Base-by-base conservation (phyloP, 208 protist genomes). In the Herpetomonas tarakana region DNA sequence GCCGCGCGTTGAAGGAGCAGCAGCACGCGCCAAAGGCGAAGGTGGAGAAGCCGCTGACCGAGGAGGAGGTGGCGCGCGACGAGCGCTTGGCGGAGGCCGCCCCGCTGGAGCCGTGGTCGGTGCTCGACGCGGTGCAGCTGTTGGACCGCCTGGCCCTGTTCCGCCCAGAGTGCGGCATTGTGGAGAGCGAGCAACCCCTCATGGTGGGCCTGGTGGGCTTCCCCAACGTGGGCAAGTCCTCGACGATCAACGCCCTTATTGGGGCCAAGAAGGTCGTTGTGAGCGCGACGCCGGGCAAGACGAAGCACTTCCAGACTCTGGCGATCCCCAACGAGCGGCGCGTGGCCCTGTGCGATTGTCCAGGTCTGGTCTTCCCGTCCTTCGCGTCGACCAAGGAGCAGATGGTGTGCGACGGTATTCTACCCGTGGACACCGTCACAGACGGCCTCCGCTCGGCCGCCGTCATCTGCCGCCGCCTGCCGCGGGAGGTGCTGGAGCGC, bases 151-250 rank as follows among this genome's bases (percentile, higher is more conserved):
- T 96, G 2, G 79, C 83, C 11, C 51, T 83, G 30, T 75, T 86
- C 39, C 78, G 87, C n/a, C 31, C 41, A 4, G 53, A 68, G 46
- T 63, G 61, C 3, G 74, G 73, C 4, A 73, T 86, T 25, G 68
- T 55, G 6, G 63, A 76, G 27, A 55, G 57, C 39, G 69, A 80
- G 41, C 73, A 67, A 14, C 81, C 86, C 1, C 58, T 97, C 22
- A 89, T 96, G 72, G 81, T 98, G 1, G 97, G 97, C 31, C 74
- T 99, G 27, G 96, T 99, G 9, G 98, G 98, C 6, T 99, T 98
- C 82, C 98, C 98, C 0, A 99, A 99, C 74, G 98, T 99, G 27
- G 98, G 98, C 57, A 99, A 99, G 81, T 97, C 84, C 3, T 97
- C 88, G 24, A 99, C 97, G 0, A 98, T 99, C 66, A 99, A 99